Evolutionary conservation across 257 asterid species (phyloP).

Genomic region (Handroanthus guayacan): DNA sequence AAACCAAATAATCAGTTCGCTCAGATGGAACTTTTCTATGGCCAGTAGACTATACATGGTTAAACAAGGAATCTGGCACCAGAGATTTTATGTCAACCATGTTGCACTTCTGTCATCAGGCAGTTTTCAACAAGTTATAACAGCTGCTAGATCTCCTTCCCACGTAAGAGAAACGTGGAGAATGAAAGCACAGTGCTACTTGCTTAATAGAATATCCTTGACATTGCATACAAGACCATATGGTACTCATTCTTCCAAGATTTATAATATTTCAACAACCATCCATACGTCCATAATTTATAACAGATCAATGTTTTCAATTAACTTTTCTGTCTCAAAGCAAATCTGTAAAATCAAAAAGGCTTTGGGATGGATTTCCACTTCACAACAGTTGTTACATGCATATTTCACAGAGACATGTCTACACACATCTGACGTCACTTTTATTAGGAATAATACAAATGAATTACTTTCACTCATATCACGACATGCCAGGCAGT

Average conservation of each 20-base stretch:
- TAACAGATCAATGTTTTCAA: slow-evolving; percentile 24
- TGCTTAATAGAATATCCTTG: not conserved
- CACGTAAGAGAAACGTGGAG: not conserved
- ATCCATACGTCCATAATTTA: slow-evolving; percentile 13
- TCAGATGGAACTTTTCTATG: not conserved
- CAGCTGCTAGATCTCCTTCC: slow-evolving; percentile 11
- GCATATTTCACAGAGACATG: slow-evolving; percentile 20
- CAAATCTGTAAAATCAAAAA: slow-evolving; percentile 17
- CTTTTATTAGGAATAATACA: slow-evolving; percentile 19
- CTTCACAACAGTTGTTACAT: not conserved
- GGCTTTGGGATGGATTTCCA: slow-evolving; percentile 20
- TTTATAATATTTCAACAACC: not conserved
- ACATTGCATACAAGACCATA: not conserved
- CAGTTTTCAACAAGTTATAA: not conserved
- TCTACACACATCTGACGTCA: not conserved
- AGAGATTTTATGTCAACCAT: not conserved
- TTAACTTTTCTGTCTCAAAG: slow-evolving; percentile 21
- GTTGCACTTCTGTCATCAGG: not conserved
- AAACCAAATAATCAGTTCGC: not conserved
- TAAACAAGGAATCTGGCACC: not conserved
- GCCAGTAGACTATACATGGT: not conserved
- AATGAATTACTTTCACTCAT: slow-evolving; percentile 6
- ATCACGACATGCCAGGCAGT: slow-evolving; percentile 27
- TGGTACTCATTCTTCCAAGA: not conserved
- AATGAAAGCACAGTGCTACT: not conserved